phyloP scores from a whole-genome alignment of 441 rosid species.

The Arabidopsis lyrata region DNA sequence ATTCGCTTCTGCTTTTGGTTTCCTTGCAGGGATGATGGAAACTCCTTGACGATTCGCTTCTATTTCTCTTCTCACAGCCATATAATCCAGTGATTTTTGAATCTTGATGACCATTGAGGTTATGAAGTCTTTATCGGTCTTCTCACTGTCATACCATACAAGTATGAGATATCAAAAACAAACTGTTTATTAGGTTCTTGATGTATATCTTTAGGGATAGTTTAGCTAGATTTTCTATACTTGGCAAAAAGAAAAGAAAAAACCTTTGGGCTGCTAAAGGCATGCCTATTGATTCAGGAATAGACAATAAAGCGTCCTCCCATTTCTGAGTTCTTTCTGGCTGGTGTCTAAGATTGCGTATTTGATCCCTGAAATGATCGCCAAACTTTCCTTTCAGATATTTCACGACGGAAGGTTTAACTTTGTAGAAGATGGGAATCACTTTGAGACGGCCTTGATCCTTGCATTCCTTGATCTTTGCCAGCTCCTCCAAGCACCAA shows the following conservation, averaged over 20 bases:
- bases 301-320: slow-evolving; percentile 16
- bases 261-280: background rate
- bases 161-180: background rate
- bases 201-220: background rate
- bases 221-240: background rate
- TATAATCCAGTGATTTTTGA: background rate
- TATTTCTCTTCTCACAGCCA: background rate
- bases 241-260: background rate
- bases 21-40: background rate
- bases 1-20: background rate
- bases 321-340: slow-evolving; percentile 1
- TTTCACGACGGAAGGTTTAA: background rate
- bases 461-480: slow-evolving; percentile 12
- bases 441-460: background rate
- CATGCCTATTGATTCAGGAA: background rate
- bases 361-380: background rate
- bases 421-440: slow-evolving; percentile 24
- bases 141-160: slow-evolving; percentile 13
- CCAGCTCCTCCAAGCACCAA: slow-evolving; percentile 26
- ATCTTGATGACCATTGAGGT: background rate
- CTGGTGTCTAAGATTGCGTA: background rate
- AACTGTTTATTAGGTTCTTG: background rate
- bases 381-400: slow-evolving; percentile 1
- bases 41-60: background rate
- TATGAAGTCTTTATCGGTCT: background rate